Base-by-base conservation (phyloP, 768 basidiomycete species). In the Macrolepiota fuliginosa region DNA sequence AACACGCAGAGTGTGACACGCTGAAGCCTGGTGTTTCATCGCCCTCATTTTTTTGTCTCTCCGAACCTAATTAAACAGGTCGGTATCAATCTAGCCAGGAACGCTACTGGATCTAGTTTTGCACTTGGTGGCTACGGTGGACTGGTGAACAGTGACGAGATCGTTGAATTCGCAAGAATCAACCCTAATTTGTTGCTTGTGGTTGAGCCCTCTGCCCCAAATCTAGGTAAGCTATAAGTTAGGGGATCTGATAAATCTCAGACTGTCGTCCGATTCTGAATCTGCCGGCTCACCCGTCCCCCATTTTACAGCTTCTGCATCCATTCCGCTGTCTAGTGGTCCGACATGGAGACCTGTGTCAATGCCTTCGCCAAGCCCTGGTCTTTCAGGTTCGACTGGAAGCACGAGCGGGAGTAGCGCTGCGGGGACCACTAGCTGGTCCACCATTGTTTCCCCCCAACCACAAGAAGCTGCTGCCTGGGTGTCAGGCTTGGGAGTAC, bases 121-220 rank as follows among this genome's bases (percentile, higher is more conserved):
- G 51, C 27, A 25, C 19, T 45, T 4, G 25, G 39, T 86, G 46
- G 74, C 71, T 6, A 74, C 78, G 17, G 81, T 78, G 51, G 72
- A 74, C 22, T 61, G 63, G 68, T 65, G 19, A 59, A 91, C 71
- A 72, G 74, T 24, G 80, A 86, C 2, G 90, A 92, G 46, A 67
- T 96, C 19, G 71, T 86, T 1, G 73, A 70, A 1, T 88, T 89
- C 68, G 90, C 83, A 17, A 78, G 78, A 46, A 79, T 77, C 1
- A 87, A 94, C 68, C 62, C 70, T 0, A 88, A 83, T 71, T 96
- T 96, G 71, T 74, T 91, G 39, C 70, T 72, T 6, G 70, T 89
- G 13, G 93, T 92, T 27, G 94, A 96, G 76, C 35, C 42, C 17
- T 13, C 51, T 11, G 45, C 71, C 1, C 66, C 77, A n/a, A 79